Evolutionary conservation across 441 rosid genomes (phyloP), one percentile per base, ranked within the genome.

Genomic region (Gossypium schwendimanii): DNA sequence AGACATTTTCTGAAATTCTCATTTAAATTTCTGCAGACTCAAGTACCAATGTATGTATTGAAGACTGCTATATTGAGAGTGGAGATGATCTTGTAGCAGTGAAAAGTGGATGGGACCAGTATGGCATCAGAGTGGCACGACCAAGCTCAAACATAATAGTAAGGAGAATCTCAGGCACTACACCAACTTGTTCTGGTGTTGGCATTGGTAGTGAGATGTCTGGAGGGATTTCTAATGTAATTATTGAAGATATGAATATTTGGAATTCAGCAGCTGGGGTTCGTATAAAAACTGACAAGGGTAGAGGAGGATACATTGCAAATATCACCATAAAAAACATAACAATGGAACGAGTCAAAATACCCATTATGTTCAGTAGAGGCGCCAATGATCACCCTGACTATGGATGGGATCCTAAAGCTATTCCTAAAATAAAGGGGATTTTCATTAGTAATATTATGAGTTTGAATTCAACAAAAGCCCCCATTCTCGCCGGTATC

Each of bases 191-290:
- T 47, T 92, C 99, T 8, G 99, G 98, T 26, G 79, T 94, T 66
- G 99, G 97, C 49, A 88, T 94, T 15, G 99, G 99, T 20, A 94
- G 98, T 21, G 98, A 94, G 82, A 94, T 94, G 98, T 92, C 98
- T n/a, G 98, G 98, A 75, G 99, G 99, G 50, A 82, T 92, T 26
- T 88, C 74, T 59, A 87, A 94, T 72, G 70, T 92, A 62, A 88
- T 81, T 0, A 63, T 91, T 2, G 89, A 94, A 77, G 88, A 88
- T 73, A 67, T 94, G 77, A 89, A 86, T 76, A 74, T 94, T 7
- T 94, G 98, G 97, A 82, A 94, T 77, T 87, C 94, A 0, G 97
- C 96, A 0, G 94, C 94, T 31, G 98, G 99, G 2, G 77, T 94
- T 52, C 91, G 94, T 41, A 87, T 94, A 52, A 94, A 94, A 80